Evolutionary conservation across 2,329 filamentous ascomycete genomes (phyloP).

Genomic region (Rhynchosporium graminicola): DNA sequence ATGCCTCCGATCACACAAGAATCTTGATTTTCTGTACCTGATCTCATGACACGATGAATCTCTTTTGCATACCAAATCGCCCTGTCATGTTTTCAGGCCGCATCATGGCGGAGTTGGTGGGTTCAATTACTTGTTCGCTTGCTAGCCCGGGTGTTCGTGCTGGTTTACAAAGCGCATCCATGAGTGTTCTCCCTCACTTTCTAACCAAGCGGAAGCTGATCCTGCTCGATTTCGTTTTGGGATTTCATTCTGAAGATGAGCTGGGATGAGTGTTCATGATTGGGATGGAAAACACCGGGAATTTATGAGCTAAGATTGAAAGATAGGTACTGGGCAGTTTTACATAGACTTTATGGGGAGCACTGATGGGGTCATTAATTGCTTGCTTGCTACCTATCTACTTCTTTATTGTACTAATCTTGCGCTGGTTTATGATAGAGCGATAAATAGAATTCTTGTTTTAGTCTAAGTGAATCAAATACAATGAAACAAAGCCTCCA

Average conservation of each 20-base stretch:
- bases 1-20: background rate
- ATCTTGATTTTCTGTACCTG: background rate
- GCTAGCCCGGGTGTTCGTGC: background rate
- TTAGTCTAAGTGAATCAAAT: background rate
- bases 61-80: slow-evolving; percentile 7
- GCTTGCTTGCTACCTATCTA: background rate
- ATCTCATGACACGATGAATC: background rate
- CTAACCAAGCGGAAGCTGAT: too few relatives aligned
- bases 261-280: too few relatives aligned
- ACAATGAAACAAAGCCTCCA: background rate
- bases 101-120: slow-evolving; percentile 16
- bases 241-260: too few relatives aligned
- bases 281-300: too few relatives aligned
- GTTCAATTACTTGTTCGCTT: background rate
- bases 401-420: background rate
- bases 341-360: background rate
- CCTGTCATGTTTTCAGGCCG: slow-evolving; percentile 9
- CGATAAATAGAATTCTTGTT: background rate
- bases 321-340: background rate
- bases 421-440: background rate
- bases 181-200: too few relatives aligned
- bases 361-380: background rate
- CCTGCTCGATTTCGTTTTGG: too few relatives aligned
- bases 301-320: too few relatives aligned
- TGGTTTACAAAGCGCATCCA: too few relatives aligned